Conservation (phyloP, 2,329 filamentous ascomycete genomes). For the Aspergillus fijiensis region DNA sequence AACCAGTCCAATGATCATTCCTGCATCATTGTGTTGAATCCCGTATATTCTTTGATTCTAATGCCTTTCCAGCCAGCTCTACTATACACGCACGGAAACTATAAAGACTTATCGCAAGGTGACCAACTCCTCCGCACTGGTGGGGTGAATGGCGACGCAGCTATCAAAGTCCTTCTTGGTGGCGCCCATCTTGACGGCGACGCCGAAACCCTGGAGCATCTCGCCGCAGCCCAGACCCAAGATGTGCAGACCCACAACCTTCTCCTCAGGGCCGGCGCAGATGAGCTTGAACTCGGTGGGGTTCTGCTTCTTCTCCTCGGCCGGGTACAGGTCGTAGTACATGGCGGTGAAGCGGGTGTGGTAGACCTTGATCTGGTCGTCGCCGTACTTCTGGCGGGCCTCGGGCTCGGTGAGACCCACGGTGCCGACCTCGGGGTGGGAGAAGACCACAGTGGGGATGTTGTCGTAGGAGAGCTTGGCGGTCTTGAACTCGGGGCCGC, state of each 20-base stretch:
- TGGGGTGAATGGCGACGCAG: slow-evolving; percentile 75
- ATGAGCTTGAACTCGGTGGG: slow-evolving; percentile 54
- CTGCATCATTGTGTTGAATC: not conserved
- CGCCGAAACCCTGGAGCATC: slow-evolving; percentile 75
- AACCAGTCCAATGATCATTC: not conserved
- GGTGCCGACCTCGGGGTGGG: slow-evolving; percentile 52
- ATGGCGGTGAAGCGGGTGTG: slow-evolving; percentile 51
- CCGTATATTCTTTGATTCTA: no score
- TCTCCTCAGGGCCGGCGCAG: slow-evolving; percentile 50
- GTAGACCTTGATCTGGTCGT: slow-evolving; percentile 53
- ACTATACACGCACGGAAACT: no score
- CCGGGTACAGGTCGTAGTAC: slow-evolving; percentile 49
- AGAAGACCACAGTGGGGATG: slow-evolving; percentile 55
- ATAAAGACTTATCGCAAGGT: slow-evolving; percentile 47
- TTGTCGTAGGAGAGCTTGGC: slow-evolving; percentile 51
- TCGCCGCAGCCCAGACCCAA: slow-evolving; percentile 53
- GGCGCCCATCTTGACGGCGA: slow-evolving; percentile 76
- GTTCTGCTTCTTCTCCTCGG: slow-evolving; percentile 51
- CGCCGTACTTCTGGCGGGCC: slow-evolving; percentile 48
- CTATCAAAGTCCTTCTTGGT: slow-evolving; percentile 75
- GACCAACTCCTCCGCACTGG: slow-evolving; percentile 72
- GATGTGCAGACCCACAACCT: slow-evolving; percentile 53
- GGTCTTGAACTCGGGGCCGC: slow-evolving; percentile 44
- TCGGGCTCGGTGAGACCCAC: slow-evolving; percentile 52
- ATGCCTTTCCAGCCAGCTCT: no score